These are phyloP conservation scores for Mycena indigotica DNA, from an alignment of 768 basidiomycete genomes.

Conservation along the genomic window DNA sequence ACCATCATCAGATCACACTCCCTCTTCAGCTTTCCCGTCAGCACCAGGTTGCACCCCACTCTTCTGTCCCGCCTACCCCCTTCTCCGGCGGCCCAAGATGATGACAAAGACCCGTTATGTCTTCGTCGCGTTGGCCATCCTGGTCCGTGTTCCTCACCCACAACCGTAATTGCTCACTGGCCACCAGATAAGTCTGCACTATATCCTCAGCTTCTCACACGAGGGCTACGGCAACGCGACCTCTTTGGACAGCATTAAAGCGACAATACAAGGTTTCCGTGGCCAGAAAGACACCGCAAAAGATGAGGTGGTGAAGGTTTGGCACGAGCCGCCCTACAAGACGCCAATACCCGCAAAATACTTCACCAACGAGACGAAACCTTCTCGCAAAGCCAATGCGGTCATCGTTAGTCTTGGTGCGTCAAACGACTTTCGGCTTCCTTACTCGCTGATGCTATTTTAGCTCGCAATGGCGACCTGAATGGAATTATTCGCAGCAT, in stretches of 20 bases:
- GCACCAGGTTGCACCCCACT: not conserved
- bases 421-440: not conserved
- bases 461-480: conserved; percentile 64
- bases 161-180: not conserved
- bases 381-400: conserved; percentile 74
- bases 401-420: conserved; percentile 76
- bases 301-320: conserved; percentile 4
- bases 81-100: conserved; percentile 38
- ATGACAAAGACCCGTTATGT: conserved; percentile 60
- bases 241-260: conserved; percentile 48
- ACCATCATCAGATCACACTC: not conserved
- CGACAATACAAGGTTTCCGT: conserved; percentile 29
- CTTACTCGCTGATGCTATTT: not conserved
- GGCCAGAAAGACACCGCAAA: conserved; percentile 17
- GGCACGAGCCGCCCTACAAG: conserved; percentile 50
- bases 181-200: conserved; percentile 56
- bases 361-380: conserved; percentile 41
- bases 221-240: conserved; percentile 65
- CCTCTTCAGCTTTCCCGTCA: not conserved
- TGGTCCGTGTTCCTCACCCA: conserved; percentile 35
- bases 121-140: conserved; percentile 49
- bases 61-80: not conserved
- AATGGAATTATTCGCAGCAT: conserved; percentile 63
- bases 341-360: conserved; percentile 63
- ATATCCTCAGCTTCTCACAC: conserved; percentile 66